Evolutionary conservation across 2,329 filamentous ascomycete species (phyloP), one percentile per base, ranked within the genome.

Genomic region (Trichoderma sp.): DNA sequence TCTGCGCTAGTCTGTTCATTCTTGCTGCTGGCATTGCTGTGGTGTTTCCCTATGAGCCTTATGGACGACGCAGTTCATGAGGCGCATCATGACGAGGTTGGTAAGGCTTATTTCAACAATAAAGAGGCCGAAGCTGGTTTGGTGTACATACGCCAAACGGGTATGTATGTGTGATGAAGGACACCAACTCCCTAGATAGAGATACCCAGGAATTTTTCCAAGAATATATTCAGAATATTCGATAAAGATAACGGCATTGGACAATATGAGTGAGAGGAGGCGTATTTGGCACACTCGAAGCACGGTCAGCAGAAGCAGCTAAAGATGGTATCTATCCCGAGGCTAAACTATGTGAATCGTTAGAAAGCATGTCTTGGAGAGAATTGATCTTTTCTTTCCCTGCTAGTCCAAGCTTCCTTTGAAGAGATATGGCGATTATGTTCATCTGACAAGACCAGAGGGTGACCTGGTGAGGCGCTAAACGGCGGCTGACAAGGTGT

Each of bases 21-120:
- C 80, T 81, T 1, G 85, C 90, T 81, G 86, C 87, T 0, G 69
- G 78, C 1, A 78, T 88, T 17, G 83, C 86, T 5, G 81, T 79
- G 0, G 58, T 80, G 7, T 88, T 90, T 67, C 88, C 88, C 0
- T 90, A 88, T 72, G 88, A 91, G 78, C 88, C 88, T 0, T 88
- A 85, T 72, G 75, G 74, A 9, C 69, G 73, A n/a, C 70, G 76
- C 60, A 77, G 75, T 52, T 76, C 72, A 15, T 74, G 67, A 65
- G 9, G 10, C 14, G 28, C 3, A 9, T 44, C 19, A 17, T 7
- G 14, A 48, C 17, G 43, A 44, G 24, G 50, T 21, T 55, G 41
- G 48, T 19, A 50, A 47, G 60, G 41, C 28, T 28, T 55, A 47
- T 63, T 63, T 63, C 60, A 63, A 63, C 60, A 63, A 47, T 62